Evolutionary conservation across 805 yeast genomes (phyloP).

Genomic region (Ogataea salicorniae): DNA sequence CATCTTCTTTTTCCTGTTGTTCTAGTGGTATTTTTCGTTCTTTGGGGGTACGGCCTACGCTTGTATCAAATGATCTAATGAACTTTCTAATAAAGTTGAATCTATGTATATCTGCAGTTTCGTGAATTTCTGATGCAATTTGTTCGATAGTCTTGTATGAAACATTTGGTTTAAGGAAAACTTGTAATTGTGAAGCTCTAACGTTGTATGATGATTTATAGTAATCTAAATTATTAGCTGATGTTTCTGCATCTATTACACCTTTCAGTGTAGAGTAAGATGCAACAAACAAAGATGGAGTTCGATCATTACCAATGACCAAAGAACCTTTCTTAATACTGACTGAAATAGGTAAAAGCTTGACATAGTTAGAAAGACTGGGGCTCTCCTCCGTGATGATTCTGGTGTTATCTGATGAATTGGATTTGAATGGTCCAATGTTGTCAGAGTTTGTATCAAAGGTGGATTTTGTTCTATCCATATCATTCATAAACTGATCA

Average conservation of each 20-base stretch:
- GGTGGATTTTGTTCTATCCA: conserved; percentile 1
- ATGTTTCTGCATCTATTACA: conserved; percentile 46
- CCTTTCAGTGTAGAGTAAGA: conserved; percentile 56
- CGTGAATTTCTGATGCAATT: conserved; percentile 6
- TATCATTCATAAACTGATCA: conserved; percentile 6
- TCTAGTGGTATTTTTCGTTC: conserved; percentile 2
- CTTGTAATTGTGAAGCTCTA: conserved; percentile 46
- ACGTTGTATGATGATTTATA: conserved; percentile 44
- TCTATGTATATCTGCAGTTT: not conserved
- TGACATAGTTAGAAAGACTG: conserved; percentile 19
- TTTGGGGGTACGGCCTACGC: not conserved
- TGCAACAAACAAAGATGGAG: conserved; percentile 65
- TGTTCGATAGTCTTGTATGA: conserved; percentile 39
- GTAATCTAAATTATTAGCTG: conserved; percentile 47
- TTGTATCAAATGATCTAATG: not conserved
- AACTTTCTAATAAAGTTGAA: not conserved
- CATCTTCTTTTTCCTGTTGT: not conserved
- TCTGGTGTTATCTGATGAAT: conserved; percentile 1
- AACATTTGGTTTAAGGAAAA: conserved; percentile 66
- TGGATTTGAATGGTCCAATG: not conserved
- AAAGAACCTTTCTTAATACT: conserved; percentile 61
- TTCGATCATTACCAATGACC: conserved; percentile 73
- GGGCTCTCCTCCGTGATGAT: conserved; percentile 4
- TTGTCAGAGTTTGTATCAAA: conserved; percentile 1
- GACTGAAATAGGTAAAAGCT: conserved; percentile 58